Evolutionary conservation across 805 yeast genomes (phyloP).

Genomic region (Wickerhamiella qilinensis): DNA sequence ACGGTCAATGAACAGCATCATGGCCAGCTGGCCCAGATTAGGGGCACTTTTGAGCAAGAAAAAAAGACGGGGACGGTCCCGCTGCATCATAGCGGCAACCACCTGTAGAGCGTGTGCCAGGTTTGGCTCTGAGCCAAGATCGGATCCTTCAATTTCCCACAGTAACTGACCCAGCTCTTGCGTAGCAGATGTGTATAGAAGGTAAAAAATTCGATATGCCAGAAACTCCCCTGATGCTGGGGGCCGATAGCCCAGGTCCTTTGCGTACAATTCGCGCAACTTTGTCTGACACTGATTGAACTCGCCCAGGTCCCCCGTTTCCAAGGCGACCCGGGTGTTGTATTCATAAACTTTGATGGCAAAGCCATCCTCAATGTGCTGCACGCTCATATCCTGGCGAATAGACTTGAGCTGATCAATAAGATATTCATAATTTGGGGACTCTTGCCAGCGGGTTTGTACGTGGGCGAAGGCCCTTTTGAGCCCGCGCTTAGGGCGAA

Average conservation of each 20-base stretch:
- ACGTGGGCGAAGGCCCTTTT: conserved; percentile 41
- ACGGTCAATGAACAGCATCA: conserved; percentile 39
- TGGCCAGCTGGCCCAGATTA: conserved; percentile 29
- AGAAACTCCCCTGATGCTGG: conserved; percentile 43
- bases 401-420: conserved; percentile 85
- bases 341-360: conserved; percentile 68
- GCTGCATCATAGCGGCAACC: conserved; percentile 21
- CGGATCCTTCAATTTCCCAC: conserved; percentile 16
- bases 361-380: conserved; percentile 63
- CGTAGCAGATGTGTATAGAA: conserved; percentile 53
- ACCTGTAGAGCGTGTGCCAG: conserved; percentile 25
- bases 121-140: conserved; percentile 16
- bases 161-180: conserved; percentile 35
- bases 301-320: conserved; percentile 76
- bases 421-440: conserved; percentile 51
- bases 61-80: conserved; percentile 42
- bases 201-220: conserved; percentile 58
- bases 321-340: conserved; percentile 76
- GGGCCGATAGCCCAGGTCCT: conserved; percentile 16
- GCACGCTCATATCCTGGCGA: conserved; percentile 87
- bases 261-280: conserved; percentile 43
- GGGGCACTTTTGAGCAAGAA: conserved; percentile 25
- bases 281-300: conserved; percentile 90
- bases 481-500: conserved; percentile 55
- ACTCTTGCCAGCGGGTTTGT: conserved; percentile 34